A percentile compares a stretch with the other conserved stretches of the same genome.
Evolutionary conservation across 1,139 yeast species (phyloP).

Genomic region (Suhomyces bribrorum): DNA sequence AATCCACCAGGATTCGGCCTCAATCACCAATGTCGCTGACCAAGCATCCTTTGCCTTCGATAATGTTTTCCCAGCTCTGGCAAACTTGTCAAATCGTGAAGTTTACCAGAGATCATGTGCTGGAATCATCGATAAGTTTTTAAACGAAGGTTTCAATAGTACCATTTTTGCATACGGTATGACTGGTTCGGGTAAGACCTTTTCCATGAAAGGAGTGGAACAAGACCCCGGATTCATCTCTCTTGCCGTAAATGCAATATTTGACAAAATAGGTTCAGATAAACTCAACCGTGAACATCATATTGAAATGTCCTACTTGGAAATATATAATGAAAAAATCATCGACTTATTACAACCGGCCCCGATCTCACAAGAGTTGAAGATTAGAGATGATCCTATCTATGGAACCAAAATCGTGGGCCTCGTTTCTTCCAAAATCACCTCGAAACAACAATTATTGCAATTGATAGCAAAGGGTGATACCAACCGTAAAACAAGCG

Average conservation of each 20-base stretch:
- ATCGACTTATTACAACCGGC: constrained; percentile 60
- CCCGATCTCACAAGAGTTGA: constrained; percentile 47
- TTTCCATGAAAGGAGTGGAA: constrained; percentile 78
- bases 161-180: constrained; percentile 92
- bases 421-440: constrained; percentile 59
- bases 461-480: constrained; percentile 70
- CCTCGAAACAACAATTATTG: constrained; percentile 59
- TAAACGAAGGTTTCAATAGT: constrained; percentile 77
- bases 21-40: constrained; percentile 52
- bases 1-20: constrained; percentile 35
- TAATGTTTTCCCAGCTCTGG: constrained; percentile 63
- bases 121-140: constrained; percentile 62
- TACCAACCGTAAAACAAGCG: constrained; percentile 72
- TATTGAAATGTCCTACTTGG: constrained; percentile 72
- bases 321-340: constrained; percentile 86
- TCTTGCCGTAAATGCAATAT: constrained; percentile 68
- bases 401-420: constrained; percentile 82
- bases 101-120: constrained; percentile 66
- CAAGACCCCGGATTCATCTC: constrained; percentile 78
- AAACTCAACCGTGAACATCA: constrained; percentile 33
- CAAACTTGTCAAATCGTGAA: constrained; percentile 48
- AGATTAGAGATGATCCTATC: constrained; percentile 71
- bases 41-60: constrained; percentile 67
- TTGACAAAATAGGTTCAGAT: constrained; percentile 44
- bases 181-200: constrained; percentile 96